Evolutionary conservation across 73 alveolate species (phyloP).

Genomic region (Blepharisma japonicum): DNA sequence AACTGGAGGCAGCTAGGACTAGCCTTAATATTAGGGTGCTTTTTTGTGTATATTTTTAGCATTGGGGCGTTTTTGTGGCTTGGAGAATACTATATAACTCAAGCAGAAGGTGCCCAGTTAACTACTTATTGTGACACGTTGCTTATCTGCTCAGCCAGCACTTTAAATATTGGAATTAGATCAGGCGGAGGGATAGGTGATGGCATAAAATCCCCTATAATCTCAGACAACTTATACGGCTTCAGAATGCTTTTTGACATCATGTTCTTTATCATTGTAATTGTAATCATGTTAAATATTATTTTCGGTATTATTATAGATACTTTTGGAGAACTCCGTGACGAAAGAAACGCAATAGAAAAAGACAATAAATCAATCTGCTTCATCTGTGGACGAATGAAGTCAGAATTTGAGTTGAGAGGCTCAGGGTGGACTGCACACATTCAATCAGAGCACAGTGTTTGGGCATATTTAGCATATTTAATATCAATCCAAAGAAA

Average conservation of each 20-base stretch:
- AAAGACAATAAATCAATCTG: conserved; percentile 78
- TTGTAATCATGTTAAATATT: conserved; percentile 74
- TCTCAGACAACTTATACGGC: conserved; percentile 51
- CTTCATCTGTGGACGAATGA: conserved; percentile 76
- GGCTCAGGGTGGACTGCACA: conserved; percentile 51
- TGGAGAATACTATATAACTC: conserved; percentile 35
- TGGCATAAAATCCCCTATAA: conserved; percentile 12
- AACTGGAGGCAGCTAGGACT: conserved; percentile 44
- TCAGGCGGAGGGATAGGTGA: conserved; percentile 96
- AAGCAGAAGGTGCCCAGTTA: not conserved
- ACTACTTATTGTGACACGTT: conserved; percentile 70
- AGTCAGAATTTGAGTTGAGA: conserved; percentile 37
- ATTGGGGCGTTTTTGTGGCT: conserved; percentile 39
- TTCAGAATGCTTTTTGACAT: conserved; percentile 80
- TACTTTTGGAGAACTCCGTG: conserved; percentile 87
- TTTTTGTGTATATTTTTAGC: conserved; percentile 52
- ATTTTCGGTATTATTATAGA: conserved; percentile 87
- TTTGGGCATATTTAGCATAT: conserved; percentile 41
- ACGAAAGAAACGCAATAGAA: conserved; percentile 60
- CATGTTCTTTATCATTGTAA: conserved; percentile 78
- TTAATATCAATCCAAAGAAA: conserved; percentile 47
- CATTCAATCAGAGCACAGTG: conserved; percentile 48
- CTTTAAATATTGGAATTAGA: conserved; percentile 84
- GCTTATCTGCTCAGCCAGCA: conserved; percentile 64
- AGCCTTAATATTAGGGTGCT: conserved; percentile 39